phyloP scores from a whole-genome alignment of 2,329 filamentous ascomycete genomes.

The Nigrospora osmanthi region DNA sequence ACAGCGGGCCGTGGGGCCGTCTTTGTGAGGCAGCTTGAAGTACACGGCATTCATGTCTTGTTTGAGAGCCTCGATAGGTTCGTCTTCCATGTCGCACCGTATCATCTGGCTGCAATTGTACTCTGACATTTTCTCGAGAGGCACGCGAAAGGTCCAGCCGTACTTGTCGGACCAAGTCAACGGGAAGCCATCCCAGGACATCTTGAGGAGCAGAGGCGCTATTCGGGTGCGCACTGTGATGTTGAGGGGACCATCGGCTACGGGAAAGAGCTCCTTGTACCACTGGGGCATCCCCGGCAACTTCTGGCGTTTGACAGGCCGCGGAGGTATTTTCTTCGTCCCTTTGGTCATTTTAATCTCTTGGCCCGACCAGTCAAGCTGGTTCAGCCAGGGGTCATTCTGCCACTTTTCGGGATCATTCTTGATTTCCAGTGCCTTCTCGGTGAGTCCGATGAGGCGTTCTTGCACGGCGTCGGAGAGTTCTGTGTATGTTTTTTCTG shows the following conservation, averaged over 20 bases:
- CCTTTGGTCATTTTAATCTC: conserved; percentile 86
- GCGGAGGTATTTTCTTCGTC: conserved; percentile 80
- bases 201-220: conserved; percentile 72
- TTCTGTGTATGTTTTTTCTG: conserved; percentile 75
- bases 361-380: conserved; percentile 94
- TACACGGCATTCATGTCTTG: conserved; percentile 62
- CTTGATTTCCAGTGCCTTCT: conserved; percentile 71
- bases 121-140: conserved; percentile 48
- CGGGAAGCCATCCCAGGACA: conserved; percentile 85
- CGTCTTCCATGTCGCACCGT: conserved; percentile 68
- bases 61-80: conserved; percentile 57
- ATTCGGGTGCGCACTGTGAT: conserved; percentile 83
- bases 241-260: conserved; percentile 59
- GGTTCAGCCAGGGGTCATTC: conserved; percentile 82
- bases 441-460: conserved; percentile 63
- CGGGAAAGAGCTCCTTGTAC: conserved; percentile 87
- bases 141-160: conserved; percentile 87
- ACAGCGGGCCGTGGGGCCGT: conserved; percentile 80
- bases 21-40: conserved; percentile 94
- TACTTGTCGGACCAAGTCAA: conserved; percentile 88
- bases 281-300: conserved; percentile 90
- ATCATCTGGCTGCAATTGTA: conserved; percentile 68
- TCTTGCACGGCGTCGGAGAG: conserved; percentile 72
- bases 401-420: conserved; percentile 59
- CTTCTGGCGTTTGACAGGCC: conserved; percentile 78